Base-by-base conservation (phyloP, 805 yeast genomes). In the Zygotorulaspora sp. region DNA sequence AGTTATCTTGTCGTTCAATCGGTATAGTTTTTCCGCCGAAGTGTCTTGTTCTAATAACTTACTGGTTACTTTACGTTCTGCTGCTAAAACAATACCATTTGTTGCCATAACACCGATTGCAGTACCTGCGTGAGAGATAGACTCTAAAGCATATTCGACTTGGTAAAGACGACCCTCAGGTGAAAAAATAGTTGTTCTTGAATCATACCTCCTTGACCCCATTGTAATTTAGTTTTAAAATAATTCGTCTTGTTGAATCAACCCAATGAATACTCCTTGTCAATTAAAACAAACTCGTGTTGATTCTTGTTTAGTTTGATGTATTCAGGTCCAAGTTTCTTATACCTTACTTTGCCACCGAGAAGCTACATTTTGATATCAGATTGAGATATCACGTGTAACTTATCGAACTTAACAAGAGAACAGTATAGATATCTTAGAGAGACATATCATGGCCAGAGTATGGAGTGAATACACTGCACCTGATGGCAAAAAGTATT, bases 131-230 rank as follows among this genome's bases (percentile, higher is more conserved):
- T 90, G 97, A 26, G 97, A 89, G 53, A 90, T 81, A 45, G 97
- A 97, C 63, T 92, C 97, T 58, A 88, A 77, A 3, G 97, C 98
- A 55, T 92, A 92, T 65, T 92, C 98, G 14, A 88, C 88, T 68
- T 92, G 99, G 67, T 92, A 92, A 41, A 92, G 74, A 66, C 98
- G 78, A 26, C 99, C 99, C 63, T 92, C 99, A 7, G 99, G 99
- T 26, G 97, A 90, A 68, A 92, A 92, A 57, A 92, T 94, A 4
- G 98, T 92, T 35, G 99, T 92, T 75, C 99, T 79, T 45, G 96
- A 83, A 68, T 92, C 99, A 87, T 92, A 92, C 77, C 99, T 81
- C 83, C 97, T 83, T 52, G 96, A 86, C 12, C 80, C 79, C 80
- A 74, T 75, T 36, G 28, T 19, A 8, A 29, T 29, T 26, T n/a